A percentile compares a stretch with the other conserved stretches of the same genome.
phyloP scores from a whole-genome alignment of 768 basidiomycete genomes.

The Sarcodon aspratus region DNA sequence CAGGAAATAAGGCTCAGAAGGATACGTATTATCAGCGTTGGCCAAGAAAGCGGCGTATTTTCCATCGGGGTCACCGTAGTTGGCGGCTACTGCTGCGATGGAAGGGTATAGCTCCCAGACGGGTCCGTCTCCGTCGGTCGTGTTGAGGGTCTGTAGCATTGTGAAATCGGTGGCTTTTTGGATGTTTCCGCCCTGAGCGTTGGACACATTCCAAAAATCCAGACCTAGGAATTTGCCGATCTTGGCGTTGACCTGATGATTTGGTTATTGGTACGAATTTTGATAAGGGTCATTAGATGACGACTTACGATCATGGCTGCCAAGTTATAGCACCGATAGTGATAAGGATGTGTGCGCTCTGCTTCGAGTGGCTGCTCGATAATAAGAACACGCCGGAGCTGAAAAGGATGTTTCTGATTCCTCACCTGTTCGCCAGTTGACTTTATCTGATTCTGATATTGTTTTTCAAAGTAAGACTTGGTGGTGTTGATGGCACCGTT shows the following conservation, averaged over 20 bases:
- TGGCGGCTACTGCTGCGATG: conserved; percentile 43
- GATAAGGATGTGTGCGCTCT: conserved; percentile 48
- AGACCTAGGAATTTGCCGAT: conserved; percentile 35
- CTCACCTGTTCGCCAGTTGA: conserved; percentile 47
- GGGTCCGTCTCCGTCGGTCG: conserved; percentile 19
- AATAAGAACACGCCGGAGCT: neutral
- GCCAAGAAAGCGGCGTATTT: conserved; percentile 39
- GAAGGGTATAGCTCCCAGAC: conserved; percentile 40
- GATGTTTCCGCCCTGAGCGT: conserved; percentile 41
- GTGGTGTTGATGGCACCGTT: conserved; percentile 35
- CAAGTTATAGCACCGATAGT: conserved; percentile 59
- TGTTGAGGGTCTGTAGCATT: conserved; percentile 25
- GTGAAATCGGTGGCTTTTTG: conserved; percentile 47
- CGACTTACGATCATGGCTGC: conserved; percentile 51
- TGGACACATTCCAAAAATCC: conserved; percentile 37
- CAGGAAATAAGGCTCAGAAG: conserved; percentile 34
- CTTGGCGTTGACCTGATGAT: conserved; percentile 41
- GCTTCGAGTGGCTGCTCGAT: conserved; percentile 43
- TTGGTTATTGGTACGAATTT: neutral
- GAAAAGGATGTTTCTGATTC: neutral
- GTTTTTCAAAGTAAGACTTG: conserved; percentile 35
- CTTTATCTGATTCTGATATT: conserved; percentile 41
- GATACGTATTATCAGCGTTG: conserved; percentile 23
- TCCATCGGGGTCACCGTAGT: conserved; percentile 51
- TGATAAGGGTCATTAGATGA: neutral